Conservation (phyloP, 441 rosid species). For the Jatropha podagrica region DNA sequence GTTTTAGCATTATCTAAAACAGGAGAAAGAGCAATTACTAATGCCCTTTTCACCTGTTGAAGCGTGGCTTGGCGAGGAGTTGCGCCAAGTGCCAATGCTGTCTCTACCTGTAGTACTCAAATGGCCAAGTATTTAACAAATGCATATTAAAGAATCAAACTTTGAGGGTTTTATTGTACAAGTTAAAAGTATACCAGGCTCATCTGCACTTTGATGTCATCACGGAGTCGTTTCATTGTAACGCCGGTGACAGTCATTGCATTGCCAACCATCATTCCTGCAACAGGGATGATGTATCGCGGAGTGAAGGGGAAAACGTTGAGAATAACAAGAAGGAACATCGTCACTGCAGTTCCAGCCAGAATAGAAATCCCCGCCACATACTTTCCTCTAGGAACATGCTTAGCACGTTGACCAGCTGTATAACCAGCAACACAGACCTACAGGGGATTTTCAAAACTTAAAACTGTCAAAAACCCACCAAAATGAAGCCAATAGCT, state of each 20-base stretch:
- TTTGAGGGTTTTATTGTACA: no score
- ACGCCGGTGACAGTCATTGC: slow-evolving; percentile 90
- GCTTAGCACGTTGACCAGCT: slow-evolving; percentile 83
- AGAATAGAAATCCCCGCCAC: slow-evolving; percentile 81
- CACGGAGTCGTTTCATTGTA: slow-evolving; percentile 82
- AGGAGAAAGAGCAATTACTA: slow-evolving; percentile 78
- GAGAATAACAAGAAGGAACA: slow-evolving; percentile 63
- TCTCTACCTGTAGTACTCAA: slow-evolving; percentile 59
- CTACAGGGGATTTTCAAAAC: slow-evolving; percentile 25
- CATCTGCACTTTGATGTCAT: slow-evolving; percentile 73
- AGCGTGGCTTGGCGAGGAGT: slow-evolving; percentile 76
- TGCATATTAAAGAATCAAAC: no score
- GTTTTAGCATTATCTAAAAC: slow-evolving; percentile 90
- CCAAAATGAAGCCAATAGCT: no score
- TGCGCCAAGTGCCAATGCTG: slow-evolving; percentile 88
- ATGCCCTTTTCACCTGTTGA: slow-evolving; percentile 70
- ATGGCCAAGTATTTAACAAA: no score
- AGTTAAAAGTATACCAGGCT: slow-evolving; percentile 40
- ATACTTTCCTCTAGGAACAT: slow-evolving; percentile 69
- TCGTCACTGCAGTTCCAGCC: slow-evolving; percentile 64
- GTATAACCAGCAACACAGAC: slow-evolving; percentile 79
- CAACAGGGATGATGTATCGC: slow-evolving; percentile 75
- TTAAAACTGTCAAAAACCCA: background rate
- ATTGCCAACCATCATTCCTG: slow-evolving; percentile 96
- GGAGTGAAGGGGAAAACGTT: slow-evolving; percentile 92